Base-by-base conservation (phyloP, 2,329 filamentous ascomycete species). In the Dactylellina drechsleri region DNA sequence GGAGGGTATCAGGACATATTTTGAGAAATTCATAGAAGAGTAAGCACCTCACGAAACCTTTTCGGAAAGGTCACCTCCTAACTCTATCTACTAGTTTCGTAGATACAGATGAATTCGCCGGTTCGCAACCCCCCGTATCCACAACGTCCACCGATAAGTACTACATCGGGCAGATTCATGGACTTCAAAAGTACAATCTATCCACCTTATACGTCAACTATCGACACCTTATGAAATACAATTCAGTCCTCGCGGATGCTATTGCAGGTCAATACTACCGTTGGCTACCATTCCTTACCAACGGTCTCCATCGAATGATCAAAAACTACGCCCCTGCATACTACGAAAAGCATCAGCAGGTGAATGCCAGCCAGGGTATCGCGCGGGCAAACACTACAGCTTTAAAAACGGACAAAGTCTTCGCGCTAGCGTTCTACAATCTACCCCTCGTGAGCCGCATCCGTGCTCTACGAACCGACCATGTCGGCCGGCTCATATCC, bases 321-420 rank as follows among this genome's bases (percentile, higher is more conserved):
- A 90, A 92, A 78, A 96, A 96, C 83, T 91, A 97, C 83, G 94
- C 97, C 82, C 92, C 95, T 4, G 87, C 91, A 81, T 99, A 98
- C 84, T 98, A 96, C 40, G 52, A 61, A 54, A 68, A 75, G 16
- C 71, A 75, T 36, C 71, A 75, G 16, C 71, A 75, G 13, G 52
- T 68, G 26, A 52, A 75, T 16, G 64, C 71, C 36, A 75, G 64
- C 40, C 71, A 75, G 20, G 60, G 66, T 40, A 71, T 77, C 50
- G 64, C 59, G 43, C 77, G 78, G 47, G 90, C 66, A 92, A 97
- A 81, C 93, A 97, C 82, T 1, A 68, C 64, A 6, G 64, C 71
- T 26, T 36, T 65, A 13, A 93, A 97, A 83, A 97, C 95, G 0
- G 95, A 99, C 83, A 97, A 96, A 84, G 86, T 99, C 43, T 98